phyloP scores from a whole-genome alignment of 345 rosid genomes.

The Aquilaria yunnanensis region DNA sequence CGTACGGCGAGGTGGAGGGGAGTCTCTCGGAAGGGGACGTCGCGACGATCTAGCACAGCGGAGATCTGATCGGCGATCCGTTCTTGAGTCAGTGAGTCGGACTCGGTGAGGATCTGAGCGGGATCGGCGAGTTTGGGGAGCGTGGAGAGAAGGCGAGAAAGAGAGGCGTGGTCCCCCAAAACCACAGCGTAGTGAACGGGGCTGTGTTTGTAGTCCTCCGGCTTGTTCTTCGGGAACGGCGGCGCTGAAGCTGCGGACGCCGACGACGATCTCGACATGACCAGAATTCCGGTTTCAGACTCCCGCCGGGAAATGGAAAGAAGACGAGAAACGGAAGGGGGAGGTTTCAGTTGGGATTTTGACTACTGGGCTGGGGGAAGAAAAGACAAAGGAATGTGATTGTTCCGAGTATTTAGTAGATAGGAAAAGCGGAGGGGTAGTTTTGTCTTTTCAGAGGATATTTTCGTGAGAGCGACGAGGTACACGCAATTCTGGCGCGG shows the following conservation, averaged over 20 bases:
- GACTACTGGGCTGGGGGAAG: neutral
- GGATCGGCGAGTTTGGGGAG: constrained; percentile 70
- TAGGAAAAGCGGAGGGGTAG: constrained; percentile 1
- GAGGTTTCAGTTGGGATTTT: no score
- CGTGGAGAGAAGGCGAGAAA: constrained; percentile 57
- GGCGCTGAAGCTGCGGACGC: constrained; percentile 30
- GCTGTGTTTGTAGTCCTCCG: constrained; percentile 73
- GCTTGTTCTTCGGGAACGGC: constrained; percentile 39
- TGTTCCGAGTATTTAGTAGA: neutral
- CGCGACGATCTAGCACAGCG: constrained; percentile 68
- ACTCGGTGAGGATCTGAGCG: constrained; percentile 51
- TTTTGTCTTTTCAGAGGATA: neutral
- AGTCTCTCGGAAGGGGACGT: constrained; percentile 74
- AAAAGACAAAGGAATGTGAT: neutral
- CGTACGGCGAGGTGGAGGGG: constrained; percentile 90
- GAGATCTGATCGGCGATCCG: constrained; percentile 70
- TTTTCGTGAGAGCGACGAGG: constrained; percentile 21
- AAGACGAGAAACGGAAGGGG: no score
- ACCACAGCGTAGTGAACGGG: constrained; percentile 84
- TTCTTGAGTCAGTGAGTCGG: constrained; percentile 66
- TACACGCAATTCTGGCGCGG: constrained; percentile 33
- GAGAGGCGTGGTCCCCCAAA: constrained; percentile 58
- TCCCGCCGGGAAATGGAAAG: neutral
- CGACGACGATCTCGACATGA: constrained; percentile 43
- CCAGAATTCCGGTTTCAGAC: neutral